Conservation (phyloP, 805 yeast genomes). For the Sporopachydermia lactativora region DNA sequence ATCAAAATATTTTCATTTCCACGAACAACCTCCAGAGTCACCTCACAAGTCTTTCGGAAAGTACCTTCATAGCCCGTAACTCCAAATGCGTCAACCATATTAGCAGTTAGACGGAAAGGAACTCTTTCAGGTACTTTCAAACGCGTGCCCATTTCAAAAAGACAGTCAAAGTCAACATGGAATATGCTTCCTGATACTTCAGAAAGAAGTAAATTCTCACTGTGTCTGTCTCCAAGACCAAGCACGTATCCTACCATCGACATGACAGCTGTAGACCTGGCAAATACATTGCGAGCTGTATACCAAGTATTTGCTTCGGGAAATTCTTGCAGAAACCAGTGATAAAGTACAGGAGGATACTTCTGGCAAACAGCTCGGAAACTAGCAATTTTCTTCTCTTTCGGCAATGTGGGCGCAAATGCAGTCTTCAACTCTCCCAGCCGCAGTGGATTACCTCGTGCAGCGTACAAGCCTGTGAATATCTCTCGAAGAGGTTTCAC, state of each 20-base stretch:
- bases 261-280: slow-evolving; percentile 87
- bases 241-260: slow-evolving; percentile 90
- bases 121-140: slow-evolving; percentile 82
- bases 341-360: slow-evolving; percentile 43
- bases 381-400: slow-evolving; percentile 21
- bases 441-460: slow-evolving; percentile 17
- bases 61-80: slow-evolving; percentile 82
- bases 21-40: slow-evolving; percentile 58
- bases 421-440: slow-evolving; percentile 14
- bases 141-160: slow-evolving; percentile 72
- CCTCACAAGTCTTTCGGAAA: slow-evolving; percentile 75
- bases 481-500: slow-evolving; percentile 55
- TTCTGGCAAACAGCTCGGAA: slow-evolving; percentile 21
- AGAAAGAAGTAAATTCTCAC: slow-evolving; percentile 74
- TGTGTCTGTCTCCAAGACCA: slow-evolving; percentile 94
- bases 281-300: slow-evolving; percentile 55
- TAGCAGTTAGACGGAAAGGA: slow-evolving; percentile 84
- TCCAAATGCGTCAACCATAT: slow-evolving; percentile 83
- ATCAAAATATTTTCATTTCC: slow-evolving; percentile 70
- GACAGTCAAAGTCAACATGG: slow-evolving; percentile 95
- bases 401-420: slow-evolving; percentile 16
- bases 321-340: slow-evolving; percentile 81
- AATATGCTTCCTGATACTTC: slow-evolving; percentile 64
- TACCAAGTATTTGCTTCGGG: slow-evolving; percentile 90
- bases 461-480: slow-evolving; percentile 31